These are phyloP conservation scores for Magnusiomyces suaveolens DNA, from an alignment of 1,139 yeast species.

Conservation along the genomic window DNA sequence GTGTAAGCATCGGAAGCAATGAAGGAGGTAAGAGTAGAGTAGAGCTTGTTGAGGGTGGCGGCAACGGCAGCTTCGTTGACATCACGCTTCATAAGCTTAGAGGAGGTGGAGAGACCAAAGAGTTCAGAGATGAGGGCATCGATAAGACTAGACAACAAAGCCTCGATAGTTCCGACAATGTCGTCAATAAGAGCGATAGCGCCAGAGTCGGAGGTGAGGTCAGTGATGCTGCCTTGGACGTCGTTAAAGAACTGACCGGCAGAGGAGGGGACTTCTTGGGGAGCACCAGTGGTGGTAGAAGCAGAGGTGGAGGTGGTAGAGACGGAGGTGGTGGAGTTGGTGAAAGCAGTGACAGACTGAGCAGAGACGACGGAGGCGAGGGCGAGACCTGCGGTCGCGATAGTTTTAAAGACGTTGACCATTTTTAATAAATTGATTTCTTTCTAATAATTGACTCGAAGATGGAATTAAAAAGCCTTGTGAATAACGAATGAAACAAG, in stretches of 20 bases:
- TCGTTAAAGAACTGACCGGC: neutral
- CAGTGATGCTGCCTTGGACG: neutral
- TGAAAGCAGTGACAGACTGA: neutral
- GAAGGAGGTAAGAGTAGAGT: neutral
- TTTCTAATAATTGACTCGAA: too few species aligned
- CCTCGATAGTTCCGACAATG: neutral
- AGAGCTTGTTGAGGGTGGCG: neutral
- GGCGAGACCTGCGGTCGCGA: neutral
- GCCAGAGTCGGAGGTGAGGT: neutral
- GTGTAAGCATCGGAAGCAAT: neutral
- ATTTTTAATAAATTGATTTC: too few species aligned
- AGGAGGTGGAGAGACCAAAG: conserved; percentile 1
- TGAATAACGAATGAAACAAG: neutral
- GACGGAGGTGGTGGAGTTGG: neutral
- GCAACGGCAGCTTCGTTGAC: neutral
- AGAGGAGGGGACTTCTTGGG: neutral
- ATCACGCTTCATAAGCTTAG: neutral
- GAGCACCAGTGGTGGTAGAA: conserved; percentile 1
- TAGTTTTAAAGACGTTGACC: neutral
- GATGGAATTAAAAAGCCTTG: neutral
- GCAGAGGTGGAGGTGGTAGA: neutral
- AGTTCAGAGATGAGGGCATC: neutral
- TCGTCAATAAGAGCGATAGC: neutral
- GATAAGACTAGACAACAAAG: neutral
- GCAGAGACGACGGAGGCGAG: neutral